These are phyloP conservation scores for Gryganskiella cystojenkinii DNA, from an alignment of 192 early-diverging fungal species.

Conservation along the genomic window DNA sequence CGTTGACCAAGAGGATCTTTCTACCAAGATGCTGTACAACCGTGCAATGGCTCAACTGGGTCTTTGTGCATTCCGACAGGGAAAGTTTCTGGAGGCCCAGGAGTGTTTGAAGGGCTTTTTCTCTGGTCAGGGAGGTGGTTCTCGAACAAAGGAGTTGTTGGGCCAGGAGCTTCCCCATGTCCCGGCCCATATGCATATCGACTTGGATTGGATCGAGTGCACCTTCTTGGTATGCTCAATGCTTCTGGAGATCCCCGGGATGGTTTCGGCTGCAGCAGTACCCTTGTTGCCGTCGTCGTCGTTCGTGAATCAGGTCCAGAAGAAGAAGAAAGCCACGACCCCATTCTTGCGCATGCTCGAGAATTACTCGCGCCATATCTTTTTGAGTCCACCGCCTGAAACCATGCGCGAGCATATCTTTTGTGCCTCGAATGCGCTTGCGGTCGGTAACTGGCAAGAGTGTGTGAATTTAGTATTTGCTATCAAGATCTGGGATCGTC, in stretches of 20 bases:
- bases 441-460: constrained; percentile 93
- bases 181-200: constrained; percentile 99
- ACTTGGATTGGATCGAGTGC: constrained; percentile 98
- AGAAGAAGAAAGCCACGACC: constrained; percentile 87
- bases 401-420: constrained; percentile 99
- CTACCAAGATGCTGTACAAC: constrained; percentile 96
- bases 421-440: constrained; percentile 93
- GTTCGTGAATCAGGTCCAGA: no score
- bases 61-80: constrained; percentile 94
- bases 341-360: constrained; percentile 94
- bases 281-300: no score
- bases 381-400: constrained; percentile 95
- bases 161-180: constrained; percentile 90
- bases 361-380: constrained; percentile 95
- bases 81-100: constrained; percentile 90
- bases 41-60: constrained; percentile 96
- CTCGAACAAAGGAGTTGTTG: constrained; percentile 95
- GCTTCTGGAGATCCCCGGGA: constrained; percentile 97
- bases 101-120: constrained; percentile 92
- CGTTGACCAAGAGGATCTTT: constrained; percentile 87
- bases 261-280: constrained; percentile 82
- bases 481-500: constrained; percentile 95
- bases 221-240: constrained; percentile 95
- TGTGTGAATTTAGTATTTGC: constrained; percentile 84
- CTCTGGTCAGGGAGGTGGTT: constrained; percentile 79